Evolutionary conservation across 805 yeast genomes (phyloP), one percentile per base, ranked within the genome.

Genomic region (Grigorovia transvaalensis): DNA sequence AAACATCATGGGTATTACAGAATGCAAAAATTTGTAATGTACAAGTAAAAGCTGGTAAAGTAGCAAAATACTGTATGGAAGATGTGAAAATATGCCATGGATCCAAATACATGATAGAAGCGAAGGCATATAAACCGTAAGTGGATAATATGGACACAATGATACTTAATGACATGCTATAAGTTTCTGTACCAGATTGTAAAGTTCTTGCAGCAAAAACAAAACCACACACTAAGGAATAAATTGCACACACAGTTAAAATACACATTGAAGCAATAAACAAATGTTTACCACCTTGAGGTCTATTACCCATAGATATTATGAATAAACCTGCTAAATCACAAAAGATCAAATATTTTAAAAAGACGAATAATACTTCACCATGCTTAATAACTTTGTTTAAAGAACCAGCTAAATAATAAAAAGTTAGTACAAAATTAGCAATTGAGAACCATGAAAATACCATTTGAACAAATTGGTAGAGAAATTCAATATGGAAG

Each of bases 61-160:
- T 77, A 57, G 90, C 66, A 70, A 91, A 86, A 73, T 93, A 91
- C 67, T 91, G 99, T 5, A 82, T 51, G 0, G 95, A 82, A 46
- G 96, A 88, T 1, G 96, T 85, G 44, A 93, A 48, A 65, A 91
- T 80, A 65, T 93, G 99, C 97, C 98, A 91, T 61, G 98, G 98
- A 63, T 91, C 98, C 65, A 91, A 66, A 68, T 90, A 91, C 51
- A 91, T 66, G 46, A 91, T 57, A 7, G 97, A 89, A 79, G 87
- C 85, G 57, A 89, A 65, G 0, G 80, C 76, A 64, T 93, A 93
- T 44, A 91, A 73, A 5, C 98, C 99, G 64, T 90, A 90, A 0
- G 99, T 93, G 35, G 98, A 88, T 12, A 85, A 73, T 59, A 93
- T 65, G 1, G 97, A 87, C 6, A 93, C 81, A 46, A 91, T 83